Base-by-base conservation (phyloP, 1,284 basidiomycete species). In the Cutaneotrichosporon sp. region DNA sequence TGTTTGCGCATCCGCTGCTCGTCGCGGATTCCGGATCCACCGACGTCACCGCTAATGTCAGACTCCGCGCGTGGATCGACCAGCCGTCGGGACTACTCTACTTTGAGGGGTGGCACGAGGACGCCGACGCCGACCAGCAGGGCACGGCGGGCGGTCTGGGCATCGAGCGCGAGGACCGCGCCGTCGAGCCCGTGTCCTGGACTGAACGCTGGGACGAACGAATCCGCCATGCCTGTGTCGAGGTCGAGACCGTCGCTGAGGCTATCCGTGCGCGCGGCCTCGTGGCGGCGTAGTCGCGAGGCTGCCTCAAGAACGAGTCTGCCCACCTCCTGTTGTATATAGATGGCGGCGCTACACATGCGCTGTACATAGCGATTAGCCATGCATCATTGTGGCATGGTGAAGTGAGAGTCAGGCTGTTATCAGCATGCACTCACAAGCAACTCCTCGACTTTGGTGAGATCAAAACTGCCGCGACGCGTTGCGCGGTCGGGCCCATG, bases 191-290 rank as follows among this genome's bases (percentile, higher is more conserved):
- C 1, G 85, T 88, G 12, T 84, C 84, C 4, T 88, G 87, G 74
- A 92, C 89, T 0, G 92, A 92, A 74, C 82, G 86, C 49, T 93
- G 90, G 90, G 90, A 94, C 69, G 83, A 82, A 66, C 87, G 92
- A 66, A 92, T 94, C 64, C 82, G 88, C 60, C 79, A 84, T 60
- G 90, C 86, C 0, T 88, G 88, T 47, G 83, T 87, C 42, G 35
- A 53, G 51, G 51, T 53, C 35, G 51, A 53, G 36, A 41, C 40
- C 26, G 46, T 53, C 34, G 51, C 51, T 8, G 51, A 23, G 8
- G 20, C 34, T 34, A 53, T 53, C 36, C 45, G 36, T 33, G 51
- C 46, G 41, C 46, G 51, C 23, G 51, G 51, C 12, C 51, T 53
- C 12, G 51, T 48, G 21, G 23, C 34, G 7, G 26, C 26, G 7